Conservation (phyloP, 2,329 filamentous ascomycete genomes). For the Cryphonectria radicalis region DNA sequence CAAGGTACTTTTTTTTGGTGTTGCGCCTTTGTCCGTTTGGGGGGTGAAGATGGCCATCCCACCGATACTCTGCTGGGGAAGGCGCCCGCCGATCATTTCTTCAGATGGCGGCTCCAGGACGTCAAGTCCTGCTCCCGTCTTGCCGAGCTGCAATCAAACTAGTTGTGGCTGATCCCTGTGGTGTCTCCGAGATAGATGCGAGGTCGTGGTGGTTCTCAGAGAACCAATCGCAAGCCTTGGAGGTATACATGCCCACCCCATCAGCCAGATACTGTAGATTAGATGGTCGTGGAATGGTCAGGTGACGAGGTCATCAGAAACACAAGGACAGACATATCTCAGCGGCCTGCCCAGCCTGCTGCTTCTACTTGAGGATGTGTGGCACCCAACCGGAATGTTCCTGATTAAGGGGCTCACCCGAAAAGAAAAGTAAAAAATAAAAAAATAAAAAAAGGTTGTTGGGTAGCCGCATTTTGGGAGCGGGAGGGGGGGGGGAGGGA, state of each 20-base stretch:
- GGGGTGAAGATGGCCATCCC: conserved; percentile 13
- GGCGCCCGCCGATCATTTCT: conserved; percentile 2
- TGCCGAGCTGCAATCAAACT: background rate
- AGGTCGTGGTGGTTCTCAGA: background rate
- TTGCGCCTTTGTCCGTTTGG: background rate
- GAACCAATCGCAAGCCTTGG: background rate
- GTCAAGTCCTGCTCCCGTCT: background rate
- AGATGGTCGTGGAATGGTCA: background rate
- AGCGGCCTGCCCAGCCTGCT: background rate
- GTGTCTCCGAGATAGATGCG: background rate
- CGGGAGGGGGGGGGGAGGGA: background rate
- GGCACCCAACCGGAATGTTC: background rate
- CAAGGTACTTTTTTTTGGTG: background rate
- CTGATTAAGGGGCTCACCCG: background rate
- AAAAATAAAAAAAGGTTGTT: background rate
- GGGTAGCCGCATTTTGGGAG: background rate
- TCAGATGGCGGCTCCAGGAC: background rate
- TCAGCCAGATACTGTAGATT: background rate
- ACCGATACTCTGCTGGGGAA: conserved; percentile 16
- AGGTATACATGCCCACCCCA: background rate
- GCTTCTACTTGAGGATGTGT: background rate
- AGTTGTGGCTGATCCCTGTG: background rate
- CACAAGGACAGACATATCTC: background rate
- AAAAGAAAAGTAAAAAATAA: background rate
- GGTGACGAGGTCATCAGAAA: background rate